These are phyloP conservation scores for Saccharomyces paradoxus DNA, from an alignment of 805 yeast species.

Conservation along the genomic window DNA sequence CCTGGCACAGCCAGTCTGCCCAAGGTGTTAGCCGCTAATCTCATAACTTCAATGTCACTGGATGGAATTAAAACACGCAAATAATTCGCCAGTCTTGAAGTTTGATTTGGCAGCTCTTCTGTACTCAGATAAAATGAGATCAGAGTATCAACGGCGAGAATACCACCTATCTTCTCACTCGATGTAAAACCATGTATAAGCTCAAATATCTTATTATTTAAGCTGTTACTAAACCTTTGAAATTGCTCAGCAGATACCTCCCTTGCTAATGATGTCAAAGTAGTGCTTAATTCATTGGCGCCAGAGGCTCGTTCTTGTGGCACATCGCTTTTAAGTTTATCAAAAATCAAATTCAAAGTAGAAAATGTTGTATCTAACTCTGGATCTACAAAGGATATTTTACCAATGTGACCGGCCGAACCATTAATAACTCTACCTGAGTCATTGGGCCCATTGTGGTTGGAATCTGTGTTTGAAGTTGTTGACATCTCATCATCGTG, in stretches of 20 bases:
- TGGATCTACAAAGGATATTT: conserved; percentile 1
- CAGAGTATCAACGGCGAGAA: conserved; percentile 80
- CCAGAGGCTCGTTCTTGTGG: conserved; percentile 38
- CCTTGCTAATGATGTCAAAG: conserved; percentile 64
- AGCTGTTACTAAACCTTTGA: conserved; percentile 71
- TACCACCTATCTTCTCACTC: conserved; percentile 76
- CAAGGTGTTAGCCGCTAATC: conserved; percentile 74
- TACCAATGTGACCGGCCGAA: conserved; percentile 7
- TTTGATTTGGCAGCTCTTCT: conserved; percentile 79
- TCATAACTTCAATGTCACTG: conserved; percentile 77
- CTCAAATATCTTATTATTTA: conserved; percentile 81
- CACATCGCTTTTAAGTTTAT: conserved; percentile 30
- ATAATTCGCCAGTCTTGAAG: conserved; percentile 86
- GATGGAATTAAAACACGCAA: conserved; percentile 72
- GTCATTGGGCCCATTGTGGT: conserved; percentile 9
- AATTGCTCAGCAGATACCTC: conserved; percentile 79
- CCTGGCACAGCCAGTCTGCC: conserved; percentile 88
- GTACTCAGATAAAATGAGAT: conserved; percentile 77
- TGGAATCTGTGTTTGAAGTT: conserved; percentile 12
- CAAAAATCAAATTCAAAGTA: conserved; percentile 33
- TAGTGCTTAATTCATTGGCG: conserved; percentile 62
- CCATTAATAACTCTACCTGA: conserved; percentile 11
- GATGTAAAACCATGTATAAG: conserved; percentile 68
- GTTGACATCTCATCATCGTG: conserved; percentile 18
- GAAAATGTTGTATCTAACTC: conserved; percentile 23